Percentiles rank a stretch among this genome's conserved stretches.
Evolutionary conservation across 208 protist species (phyloP).

Genomic region (Trypanosoma mega): DNA sequence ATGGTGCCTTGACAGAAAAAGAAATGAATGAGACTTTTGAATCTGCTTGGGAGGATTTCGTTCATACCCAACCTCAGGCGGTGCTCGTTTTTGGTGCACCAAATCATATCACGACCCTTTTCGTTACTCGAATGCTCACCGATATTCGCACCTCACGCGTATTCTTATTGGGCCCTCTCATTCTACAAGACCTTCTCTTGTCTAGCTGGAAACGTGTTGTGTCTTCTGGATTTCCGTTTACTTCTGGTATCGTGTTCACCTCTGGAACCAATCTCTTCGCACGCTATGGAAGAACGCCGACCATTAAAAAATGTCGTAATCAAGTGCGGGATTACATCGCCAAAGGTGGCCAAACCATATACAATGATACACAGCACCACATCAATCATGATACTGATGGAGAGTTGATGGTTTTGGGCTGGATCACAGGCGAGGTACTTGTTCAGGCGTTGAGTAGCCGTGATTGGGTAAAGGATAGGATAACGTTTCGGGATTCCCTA

Average conservation of each 20-base stretch:
- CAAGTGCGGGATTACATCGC: background rate
- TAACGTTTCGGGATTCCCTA: background rate
- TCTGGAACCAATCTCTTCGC: constrained; percentile 1
- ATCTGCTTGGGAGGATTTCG: background rate
- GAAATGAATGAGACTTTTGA: background rate
- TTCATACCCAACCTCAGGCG: background rate
- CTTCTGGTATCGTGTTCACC: background rate
- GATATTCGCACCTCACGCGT: background rate
- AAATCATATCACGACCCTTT: background rate
- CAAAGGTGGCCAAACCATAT: background rate
- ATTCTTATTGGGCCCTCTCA: background rate
- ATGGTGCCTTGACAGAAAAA: background rate
- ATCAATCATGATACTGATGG: constrained; percentile 8
- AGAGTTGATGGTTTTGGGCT: constrained; percentile 45
- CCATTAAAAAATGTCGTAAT: background rate
- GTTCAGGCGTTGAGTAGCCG: constrained; percentile 19
- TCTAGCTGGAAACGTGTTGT: background rate
- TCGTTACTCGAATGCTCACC: background rate
- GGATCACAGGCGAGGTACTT: constrained; percentile 35
- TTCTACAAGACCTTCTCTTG: background rate
- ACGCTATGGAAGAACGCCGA: background rate
- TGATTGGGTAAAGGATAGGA: constrained; percentile 7
- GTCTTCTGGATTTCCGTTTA: background rate
- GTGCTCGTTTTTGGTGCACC: background rate
- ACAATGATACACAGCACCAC: background rate